These are phyloP conservation scores for Blechomonas ayalai DNA, from an alignment of 208 protist genomes.

Conservation along the genomic window DNA sequence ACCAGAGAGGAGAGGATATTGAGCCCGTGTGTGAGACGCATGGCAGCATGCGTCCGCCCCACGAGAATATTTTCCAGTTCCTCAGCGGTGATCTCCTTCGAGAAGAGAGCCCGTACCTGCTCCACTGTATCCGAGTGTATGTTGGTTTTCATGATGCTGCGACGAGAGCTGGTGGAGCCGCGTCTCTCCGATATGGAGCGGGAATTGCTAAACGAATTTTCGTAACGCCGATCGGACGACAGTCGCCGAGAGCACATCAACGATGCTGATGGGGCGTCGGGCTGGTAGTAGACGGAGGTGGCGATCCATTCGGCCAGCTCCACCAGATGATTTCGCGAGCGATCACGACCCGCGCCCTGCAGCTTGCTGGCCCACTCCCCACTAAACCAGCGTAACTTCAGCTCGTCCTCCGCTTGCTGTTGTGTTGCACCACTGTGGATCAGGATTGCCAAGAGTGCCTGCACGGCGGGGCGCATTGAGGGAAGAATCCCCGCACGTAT, in stretches of 20 bases:
- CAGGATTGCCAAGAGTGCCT: slow-evolving; percentile 74
- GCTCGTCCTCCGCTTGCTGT: slow-evolving; percentile 68
- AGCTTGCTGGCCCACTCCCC: slow-evolving; percentile 81
- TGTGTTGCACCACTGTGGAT: slow-evolving; percentile 58
- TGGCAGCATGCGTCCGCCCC: slow-evolving; percentile 41
- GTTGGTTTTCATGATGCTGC: slow-evolving; percentile 40
- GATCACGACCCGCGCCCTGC: slow-evolving; percentile 49
- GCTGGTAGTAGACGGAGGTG: slow-evolving; percentile 35
- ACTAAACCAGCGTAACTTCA: slow-evolving; percentile 84
- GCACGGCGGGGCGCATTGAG: slow-evolving; percentile 77
- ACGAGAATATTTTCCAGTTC: slow-evolving; percentile 58
- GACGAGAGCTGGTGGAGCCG: slow-evolving; percentile 43
- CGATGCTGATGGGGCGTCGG: slow-evolving; percentile 1
- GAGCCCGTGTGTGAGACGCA: slow-evolving; percentile 50
- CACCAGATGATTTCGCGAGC: slow-evolving; percentile 42
- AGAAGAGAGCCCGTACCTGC: slow-evolving; percentile 59
- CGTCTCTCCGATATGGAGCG: slow-evolving; percentile 53
- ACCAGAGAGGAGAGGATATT: slow-evolving; percentile 27
- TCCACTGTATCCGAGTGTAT: slow-evolving; percentile 62
- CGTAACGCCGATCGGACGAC: slow-evolving; percentile 21
- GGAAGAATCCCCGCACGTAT: slow-evolving; percentile 65
- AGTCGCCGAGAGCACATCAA: slow-evolving; percentile 14
- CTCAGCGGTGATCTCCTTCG: slow-evolving; percentile 34
- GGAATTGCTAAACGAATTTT: slow-evolving; percentile 35
- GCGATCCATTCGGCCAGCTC: slow-evolving; percentile 67